Percentiles rank a stretch among this genome's conserved stretches.
phyloP scores from a whole-genome alignment of 345 rosid species.

The Carallia pectinifolia region DNA sequence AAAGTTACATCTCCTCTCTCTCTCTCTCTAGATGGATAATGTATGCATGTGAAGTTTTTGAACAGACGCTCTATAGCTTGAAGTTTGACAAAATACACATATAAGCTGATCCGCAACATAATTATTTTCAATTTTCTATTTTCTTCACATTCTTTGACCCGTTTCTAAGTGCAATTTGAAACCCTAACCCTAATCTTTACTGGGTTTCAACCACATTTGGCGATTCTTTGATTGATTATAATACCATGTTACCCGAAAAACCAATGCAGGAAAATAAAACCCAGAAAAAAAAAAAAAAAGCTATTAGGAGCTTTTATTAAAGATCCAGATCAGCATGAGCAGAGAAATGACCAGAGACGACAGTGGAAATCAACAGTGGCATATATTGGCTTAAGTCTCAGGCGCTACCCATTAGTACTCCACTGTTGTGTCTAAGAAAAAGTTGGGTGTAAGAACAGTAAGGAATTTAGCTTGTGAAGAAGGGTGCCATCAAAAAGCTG shows the following conservation, averaged over 20 bases:
- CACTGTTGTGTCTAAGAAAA: conserved; percentile 22
- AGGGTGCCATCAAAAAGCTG: conserved; percentile 16
- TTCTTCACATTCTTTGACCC: background rate
- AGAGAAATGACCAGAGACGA: conserved; percentile 12
- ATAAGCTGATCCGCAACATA: too few relatives aligned
- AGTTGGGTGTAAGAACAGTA: conserved; percentile 22
- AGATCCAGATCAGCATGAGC: too few relatives aligned
- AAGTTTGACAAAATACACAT: too few relatives aligned
- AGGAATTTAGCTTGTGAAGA: background rate
- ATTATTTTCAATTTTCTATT: too few relatives aligned
- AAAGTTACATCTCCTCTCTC: background rate
- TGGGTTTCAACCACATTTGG: background rate
- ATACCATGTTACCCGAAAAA: too few relatives aligned
- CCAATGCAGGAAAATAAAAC: too few relatives aligned
- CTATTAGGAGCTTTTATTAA: too few relatives aligned
- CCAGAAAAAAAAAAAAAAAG: too few relatives aligned
- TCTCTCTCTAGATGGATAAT: too few relatives aligned
- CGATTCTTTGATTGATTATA: too few relatives aligned
- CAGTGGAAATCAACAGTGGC: background rate
- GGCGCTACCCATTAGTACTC: background rate
- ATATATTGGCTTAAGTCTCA: conserved; percentile 19
- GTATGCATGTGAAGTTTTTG: too few relatives aligned
- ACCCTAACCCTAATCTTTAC: conserved; percentile 36
- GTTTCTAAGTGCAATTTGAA: conserved; percentile 11
- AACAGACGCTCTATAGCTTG: too few relatives aligned